These are phyloP conservation scores for Tilletia horrida DNA, from an alignment of 1,284 basidiomycete genomes.

Conservation along the genomic window DNA sequence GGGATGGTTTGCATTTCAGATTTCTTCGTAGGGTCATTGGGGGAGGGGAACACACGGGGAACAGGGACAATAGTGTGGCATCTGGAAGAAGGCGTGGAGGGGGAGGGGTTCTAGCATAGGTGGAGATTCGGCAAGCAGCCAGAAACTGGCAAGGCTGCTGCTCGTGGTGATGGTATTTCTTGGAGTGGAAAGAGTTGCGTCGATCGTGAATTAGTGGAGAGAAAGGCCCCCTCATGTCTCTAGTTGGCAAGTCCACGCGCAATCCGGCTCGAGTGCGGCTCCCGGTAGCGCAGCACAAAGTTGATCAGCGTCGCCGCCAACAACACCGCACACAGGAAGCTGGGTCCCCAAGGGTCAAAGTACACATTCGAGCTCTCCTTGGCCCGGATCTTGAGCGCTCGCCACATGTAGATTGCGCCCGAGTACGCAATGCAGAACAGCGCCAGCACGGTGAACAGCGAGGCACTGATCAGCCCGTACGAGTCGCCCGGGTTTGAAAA, in stretches of 20 bases:
- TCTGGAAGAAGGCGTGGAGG: too few relatives aligned
- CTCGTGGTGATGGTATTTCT: too few relatives aligned
- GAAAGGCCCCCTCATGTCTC: too few relatives aligned
- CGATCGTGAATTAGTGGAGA: too few relatives aligned
- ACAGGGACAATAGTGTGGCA: too few relatives aligned
- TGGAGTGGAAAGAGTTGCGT: too few relatives aligned
- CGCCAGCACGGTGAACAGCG: slow-evolving; percentile 81
- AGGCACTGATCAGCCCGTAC: slow-evolving; percentile 75
- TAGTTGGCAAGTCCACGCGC: slow-evolving; percentile 12
- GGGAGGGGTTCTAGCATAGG: too few relatives aligned
- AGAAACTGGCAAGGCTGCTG: too few relatives aligned
- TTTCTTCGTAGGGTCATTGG: too few relatives aligned
- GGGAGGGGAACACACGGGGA: too few relatives aligned
- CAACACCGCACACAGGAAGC: slow-evolving; percentile 45
- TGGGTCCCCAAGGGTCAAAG: slow-evolving; percentile 50
- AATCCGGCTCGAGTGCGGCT: slow-evolving; percentile 23
- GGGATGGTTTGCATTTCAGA: too few relatives aligned
- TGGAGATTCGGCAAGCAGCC: too few relatives aligned
- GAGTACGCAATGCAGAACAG: slow-evolving; percentile 86
- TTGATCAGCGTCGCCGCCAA: slow-evolving; percentile 45
- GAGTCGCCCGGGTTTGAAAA: slow-evolving; percentile 74
- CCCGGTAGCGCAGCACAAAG: slow-evolving; percentile 45
- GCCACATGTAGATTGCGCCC: slow-evolving; percentile 80
- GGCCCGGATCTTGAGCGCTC: slow-evolving; percentile 67
- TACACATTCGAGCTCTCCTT: slow-evolving; percentile 49